phyloP scores from a whole-genome alignment of 495 filamentous ascomycete genomes.

The Lichina pygmaea region DNA sequence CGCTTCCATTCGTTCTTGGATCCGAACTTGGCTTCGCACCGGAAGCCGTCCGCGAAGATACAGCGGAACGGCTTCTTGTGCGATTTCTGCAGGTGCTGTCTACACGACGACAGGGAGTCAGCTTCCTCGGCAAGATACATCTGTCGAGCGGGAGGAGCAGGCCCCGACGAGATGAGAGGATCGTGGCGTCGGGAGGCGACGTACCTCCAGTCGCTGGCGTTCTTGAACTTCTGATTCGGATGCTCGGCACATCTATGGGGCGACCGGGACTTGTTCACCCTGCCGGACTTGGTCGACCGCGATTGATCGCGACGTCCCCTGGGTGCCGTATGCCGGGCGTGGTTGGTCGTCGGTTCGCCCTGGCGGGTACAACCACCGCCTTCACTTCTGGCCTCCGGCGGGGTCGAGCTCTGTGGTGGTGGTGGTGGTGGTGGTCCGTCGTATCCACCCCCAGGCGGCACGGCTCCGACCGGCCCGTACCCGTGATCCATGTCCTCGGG shows the following conservation, averaged over 20 bases:
- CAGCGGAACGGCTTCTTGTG: conserved; percentile 48
- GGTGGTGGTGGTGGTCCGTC: background rate
- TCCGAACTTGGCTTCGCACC: conserved; percentile 62
- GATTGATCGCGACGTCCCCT: background rate
- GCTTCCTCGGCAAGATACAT: background rate
- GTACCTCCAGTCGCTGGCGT: conserved; percentile 1
- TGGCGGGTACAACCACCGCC: background rate
- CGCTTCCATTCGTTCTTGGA: conserved; percentile 97
- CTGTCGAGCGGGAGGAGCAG: background rate
- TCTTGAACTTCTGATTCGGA: conserved; percentile 1
- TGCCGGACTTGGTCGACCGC: background rate
- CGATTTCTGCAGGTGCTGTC: conserved; percentile 1
- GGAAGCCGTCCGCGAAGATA: conserved; percentile 46
- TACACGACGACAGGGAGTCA: background rate
- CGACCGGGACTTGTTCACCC: background rate
- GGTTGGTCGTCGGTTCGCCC: background rate
- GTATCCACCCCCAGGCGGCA: background rate
- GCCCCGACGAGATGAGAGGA: background rate
- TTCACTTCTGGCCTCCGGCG: background rate
- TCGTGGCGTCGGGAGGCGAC: background rate
- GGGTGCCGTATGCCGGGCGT: background rate
- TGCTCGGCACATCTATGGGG: background rate
- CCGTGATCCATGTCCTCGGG: no score
- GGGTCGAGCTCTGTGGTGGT: background rate
- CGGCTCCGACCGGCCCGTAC: no score